Percentiles rank a stretch among this genome's conserved stretches.
These are phyloP conservation scores for Moricandia moricandioides DNA, from an alignment of 345 rosid genomes.

Conservation along the genomic window DNA sequence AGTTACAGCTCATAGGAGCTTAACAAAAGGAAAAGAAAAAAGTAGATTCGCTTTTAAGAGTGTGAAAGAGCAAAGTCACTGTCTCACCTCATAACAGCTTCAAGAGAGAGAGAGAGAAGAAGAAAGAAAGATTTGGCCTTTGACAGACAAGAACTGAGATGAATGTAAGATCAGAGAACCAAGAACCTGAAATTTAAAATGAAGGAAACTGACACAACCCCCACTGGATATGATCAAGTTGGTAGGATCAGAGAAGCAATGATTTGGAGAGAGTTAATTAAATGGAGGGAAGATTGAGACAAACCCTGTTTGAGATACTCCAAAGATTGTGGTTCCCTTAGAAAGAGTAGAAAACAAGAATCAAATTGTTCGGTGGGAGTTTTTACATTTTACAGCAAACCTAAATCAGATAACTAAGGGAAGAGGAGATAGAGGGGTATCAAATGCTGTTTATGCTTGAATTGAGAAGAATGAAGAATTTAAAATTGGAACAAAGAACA, in stretches of 20 bases:
- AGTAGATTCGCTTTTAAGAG: constrained; percentile 74
- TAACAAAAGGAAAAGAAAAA: constrained; percentile 33
- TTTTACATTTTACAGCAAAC: constrained; percentile 39
- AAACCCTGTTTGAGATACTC: constrained; percentile 51
- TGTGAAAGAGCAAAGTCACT: constrained; percentile 38
- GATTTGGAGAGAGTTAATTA: neutral
- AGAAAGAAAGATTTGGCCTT: neutral
- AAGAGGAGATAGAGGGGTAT: constrained; percentile 46
- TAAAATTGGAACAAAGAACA: constrained; percentile 37
- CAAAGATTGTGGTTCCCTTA: constrained; percentile 42
- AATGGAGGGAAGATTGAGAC: constrained; percentile 14
- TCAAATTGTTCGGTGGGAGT: constrained; percentile 48
- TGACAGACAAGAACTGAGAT: constrained; percentile 6
- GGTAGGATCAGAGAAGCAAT: constrained; percentile 23
- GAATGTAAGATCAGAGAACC: constrained; percentile 43
- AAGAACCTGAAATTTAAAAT: constrained; percentile 15
- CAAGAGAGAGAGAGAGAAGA: neutral
- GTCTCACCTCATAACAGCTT: constrained; percentile 35
- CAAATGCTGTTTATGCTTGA: constrained; percentile 64
- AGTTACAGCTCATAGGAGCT: constrained; percentile 58
- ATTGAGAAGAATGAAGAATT: constrained; percentile 25
- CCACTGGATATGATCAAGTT: constrained; percentile 21
- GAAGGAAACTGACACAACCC: constrained; percentile 4
- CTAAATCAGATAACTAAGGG: constrained; percentile 38
- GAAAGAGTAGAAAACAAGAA: constrained; percentile 43